Evolutionary conservation across 257 asterid species (phyloP).

Genomic region (Datura wrightii): DNA sequence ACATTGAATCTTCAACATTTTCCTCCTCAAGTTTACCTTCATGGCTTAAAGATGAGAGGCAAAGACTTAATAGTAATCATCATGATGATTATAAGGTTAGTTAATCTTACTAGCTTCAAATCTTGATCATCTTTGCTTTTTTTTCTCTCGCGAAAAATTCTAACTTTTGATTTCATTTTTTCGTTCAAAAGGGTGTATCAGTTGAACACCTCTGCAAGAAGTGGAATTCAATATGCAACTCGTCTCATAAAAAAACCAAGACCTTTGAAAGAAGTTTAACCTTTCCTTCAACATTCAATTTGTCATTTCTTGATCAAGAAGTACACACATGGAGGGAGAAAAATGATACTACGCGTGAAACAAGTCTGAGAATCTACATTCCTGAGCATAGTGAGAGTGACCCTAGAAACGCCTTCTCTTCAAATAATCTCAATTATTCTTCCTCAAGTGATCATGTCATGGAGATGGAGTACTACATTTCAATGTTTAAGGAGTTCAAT

Average conservation of each 20-base stretch:
- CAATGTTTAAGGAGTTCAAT: conserved; percentile 58
- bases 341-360: conserved; percentile 16
- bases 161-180: conserved; percentile 28
- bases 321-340: conserved; percentile 29
- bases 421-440: conserved; percentile 49
- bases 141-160: neutral
- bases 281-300: conserved; percentile 45
- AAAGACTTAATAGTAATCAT: conserved; percentile 48
- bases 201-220: conserved; percentile 52
- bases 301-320: conserved; percentile 23
- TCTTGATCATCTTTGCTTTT: neutral
- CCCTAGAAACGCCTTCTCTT: conserved; percentile 33
- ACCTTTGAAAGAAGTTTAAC: conserved; percentile 50
- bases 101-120: neutral
- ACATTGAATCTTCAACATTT: conserved; percentile 44
- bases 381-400: conserved; percentile 12
- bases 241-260: conserved; percentile 47
- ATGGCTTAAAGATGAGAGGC: conserved; percentile 75
- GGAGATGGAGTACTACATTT: conserved; percentile 52
- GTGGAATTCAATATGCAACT: conserved; percentile 67
- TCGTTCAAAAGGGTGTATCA: conserved; percentile 48
- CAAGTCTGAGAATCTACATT: conserved; percentile 39
- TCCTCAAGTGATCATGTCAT: conserved; percentile 64
- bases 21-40: conserved; percentile 58
- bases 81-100: conserved; percentile 51